Evolutionary conservation across 2,329 filamentous ascomycete species (phyloP).

Genomic region (Amesomyces nigricolor): DNA sequence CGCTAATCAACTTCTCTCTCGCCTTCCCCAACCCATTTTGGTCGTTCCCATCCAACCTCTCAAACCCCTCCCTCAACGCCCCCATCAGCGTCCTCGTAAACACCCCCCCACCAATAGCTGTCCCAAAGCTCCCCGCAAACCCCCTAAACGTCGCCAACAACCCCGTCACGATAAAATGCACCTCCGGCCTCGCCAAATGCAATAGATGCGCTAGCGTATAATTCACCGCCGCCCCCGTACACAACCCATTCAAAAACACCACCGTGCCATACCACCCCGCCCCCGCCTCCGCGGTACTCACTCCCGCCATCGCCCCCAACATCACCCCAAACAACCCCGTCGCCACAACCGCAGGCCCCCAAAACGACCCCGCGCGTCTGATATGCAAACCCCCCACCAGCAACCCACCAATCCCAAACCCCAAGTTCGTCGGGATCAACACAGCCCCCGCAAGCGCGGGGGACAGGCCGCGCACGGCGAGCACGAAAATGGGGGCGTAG

Average conservation of each 20-base stretch:
- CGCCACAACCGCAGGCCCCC: conserved; percentile 54
- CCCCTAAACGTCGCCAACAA: conserved; percentile 74
- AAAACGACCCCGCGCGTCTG: conserved; percentile 67
- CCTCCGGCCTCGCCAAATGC: conserved; percentile 59
- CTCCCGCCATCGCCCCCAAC: conserved; percentile 46
- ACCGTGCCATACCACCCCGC: conserved; percentile 50
- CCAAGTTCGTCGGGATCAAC: conserved; percentile 74
- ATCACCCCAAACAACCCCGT: conserved; percentile 53
- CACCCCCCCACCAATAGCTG: conserved; percentile 70
- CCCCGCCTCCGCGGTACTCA: conserved; percentile 49
- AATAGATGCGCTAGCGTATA: conserved; percentile 77
- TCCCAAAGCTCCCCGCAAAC: conserved; percentile 76
- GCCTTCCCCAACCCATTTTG: conserved; percentile 28
- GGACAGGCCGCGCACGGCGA: conserved; percentile 65
- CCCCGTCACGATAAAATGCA: conserved; percentile 70
- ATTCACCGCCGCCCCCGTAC: conserved; percentile 67
- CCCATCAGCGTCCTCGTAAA: conserved; percentile 58
- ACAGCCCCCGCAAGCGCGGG: conserved; percentile 69
- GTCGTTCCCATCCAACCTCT: conserved; percentile 37
- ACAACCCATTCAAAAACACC: conserved; percentile 66
- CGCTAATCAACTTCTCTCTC: conserved; percentile 38
- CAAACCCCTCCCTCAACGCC: conserved; percentile 54
- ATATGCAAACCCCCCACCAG: conserved; percentile 72
- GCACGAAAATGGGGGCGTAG: conserved; percentile 73
- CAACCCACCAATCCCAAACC: conserved; percentile 70